These are phyloP conservation scores for Lizonia empirigonia DNA, from an alignment of 2,329 filamentous ascomycete genomes.

Conservation along the genomic window DNA sequence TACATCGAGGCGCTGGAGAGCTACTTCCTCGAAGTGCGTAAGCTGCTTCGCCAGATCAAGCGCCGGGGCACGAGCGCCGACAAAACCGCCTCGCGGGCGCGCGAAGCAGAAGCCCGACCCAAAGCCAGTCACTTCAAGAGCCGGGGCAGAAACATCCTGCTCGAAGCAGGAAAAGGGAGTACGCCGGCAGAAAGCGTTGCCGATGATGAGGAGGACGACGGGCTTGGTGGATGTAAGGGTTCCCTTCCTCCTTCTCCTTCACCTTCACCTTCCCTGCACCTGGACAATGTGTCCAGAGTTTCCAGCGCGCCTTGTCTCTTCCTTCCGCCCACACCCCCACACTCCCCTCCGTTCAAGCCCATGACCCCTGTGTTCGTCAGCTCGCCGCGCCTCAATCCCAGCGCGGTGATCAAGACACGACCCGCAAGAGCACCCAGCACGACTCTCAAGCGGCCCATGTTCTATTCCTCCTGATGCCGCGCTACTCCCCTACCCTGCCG, in stretches of 20 bases:
- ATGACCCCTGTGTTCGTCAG: conserved; percentile 40
- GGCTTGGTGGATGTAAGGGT: conserved; percentile 81
- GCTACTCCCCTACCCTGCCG: neutral
- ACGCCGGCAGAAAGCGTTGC: conserved; percentile 70
- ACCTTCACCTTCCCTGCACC: conserved; percentile 30
- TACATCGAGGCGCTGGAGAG: conserved; percentile 89
- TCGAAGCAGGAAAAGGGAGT: conserved; percentile 58
- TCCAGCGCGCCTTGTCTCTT: conserved; percentile 18
- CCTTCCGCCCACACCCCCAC: conserved; percentile 42
- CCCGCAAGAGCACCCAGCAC: conserved; percentile 18
- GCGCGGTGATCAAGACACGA: conserved; percentile 25
- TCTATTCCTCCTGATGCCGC: conserved; percentile 14
- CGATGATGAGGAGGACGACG: conserved; percentile 80
- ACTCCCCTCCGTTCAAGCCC: conserved; percentile 43
- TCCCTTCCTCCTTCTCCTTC: conserved; percentile 42
- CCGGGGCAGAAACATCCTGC: conserved; percentile 73
- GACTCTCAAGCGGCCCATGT: conserved; percentile 1
- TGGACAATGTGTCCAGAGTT: conserved; percentile 28
- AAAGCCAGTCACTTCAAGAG: conserved; percentile 65
- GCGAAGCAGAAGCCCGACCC: conserved; percentile 64
- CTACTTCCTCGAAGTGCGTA: conserved; percentile 88
- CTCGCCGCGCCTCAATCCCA: conserved; percentile 25
- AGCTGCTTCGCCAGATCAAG: conserved; percentile 75
- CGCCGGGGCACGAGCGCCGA: conserved; percentile 59
- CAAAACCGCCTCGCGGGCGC: conserved; percentile 61